Conservation (phyloP, 2,329 filamentous ascomycete species). For the Penicillium palitans region DNA sequence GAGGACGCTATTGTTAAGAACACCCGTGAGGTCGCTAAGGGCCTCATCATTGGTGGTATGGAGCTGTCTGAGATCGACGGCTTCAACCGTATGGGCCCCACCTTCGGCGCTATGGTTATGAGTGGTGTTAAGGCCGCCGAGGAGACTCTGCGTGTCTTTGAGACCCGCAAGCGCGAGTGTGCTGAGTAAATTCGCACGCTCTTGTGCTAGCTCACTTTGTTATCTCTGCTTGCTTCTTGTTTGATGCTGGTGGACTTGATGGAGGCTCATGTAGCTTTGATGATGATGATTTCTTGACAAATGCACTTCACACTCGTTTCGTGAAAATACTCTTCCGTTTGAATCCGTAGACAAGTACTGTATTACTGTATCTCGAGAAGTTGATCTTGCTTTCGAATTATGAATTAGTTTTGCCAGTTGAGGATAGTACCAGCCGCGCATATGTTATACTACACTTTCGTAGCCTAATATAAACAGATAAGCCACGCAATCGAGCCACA, state of each 20-base stretch:
- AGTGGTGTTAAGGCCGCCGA: slow-evolving; percentile 89
- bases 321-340: neutral
- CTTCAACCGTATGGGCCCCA: slow-evolving; percentile 86
- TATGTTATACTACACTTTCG: neutral
- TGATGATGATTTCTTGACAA: slow-evolving; percentile 16
- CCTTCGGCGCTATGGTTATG: slow-evolving; percentile 86
- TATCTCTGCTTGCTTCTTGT: neutral
- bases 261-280: slow-evolving; percentile 9
- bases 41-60: slow-evolving; percentile 92
- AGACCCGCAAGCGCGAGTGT: slow-evolving; percentile 75
- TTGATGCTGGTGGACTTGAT: neutral
- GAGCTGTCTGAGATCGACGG: slow-evolving; percentile 88
- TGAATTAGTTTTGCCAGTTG: slow-evolving; percentile 2
- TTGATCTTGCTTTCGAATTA: neutral
- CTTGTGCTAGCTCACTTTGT: neutral
- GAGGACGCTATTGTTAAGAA: slow-evolving; percentile 93
- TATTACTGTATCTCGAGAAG: neutral
- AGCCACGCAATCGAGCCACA: neutral
- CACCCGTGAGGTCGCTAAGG: slow-evolving; percentile 83
- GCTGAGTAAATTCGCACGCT: slow-evolving; percentile 48
- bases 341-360: neutral
- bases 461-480: neutral
- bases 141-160: slow-evolving; percentile 76
- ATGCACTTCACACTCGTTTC: slow-evolving; percentile 25
- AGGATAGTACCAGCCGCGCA: neutral